These are phyloP conservation scores for Mortierella claussenii DNA, from an alignment of 192 early-diverging fungal species.

Conservation along the genomic window DNA sequence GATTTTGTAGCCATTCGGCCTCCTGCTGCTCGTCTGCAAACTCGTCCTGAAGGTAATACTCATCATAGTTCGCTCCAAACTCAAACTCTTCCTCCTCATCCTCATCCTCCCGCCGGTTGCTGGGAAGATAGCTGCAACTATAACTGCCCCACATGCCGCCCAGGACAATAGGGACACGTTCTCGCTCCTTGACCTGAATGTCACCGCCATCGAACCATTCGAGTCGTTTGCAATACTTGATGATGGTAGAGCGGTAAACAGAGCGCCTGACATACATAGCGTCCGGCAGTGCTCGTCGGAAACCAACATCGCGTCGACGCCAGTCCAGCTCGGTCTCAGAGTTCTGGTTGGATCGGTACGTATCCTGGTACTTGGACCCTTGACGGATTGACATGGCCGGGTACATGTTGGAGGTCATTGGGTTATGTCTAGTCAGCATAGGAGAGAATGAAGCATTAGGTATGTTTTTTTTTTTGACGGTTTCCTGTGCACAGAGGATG, in stretches of 20 bases:
- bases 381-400: conserved; percentile 52
- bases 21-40: conserved; percentile 1
- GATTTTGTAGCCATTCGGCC: conserved; percentile 17
- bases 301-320: conserved; percentile 44
- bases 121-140: conserved; percentile 26
- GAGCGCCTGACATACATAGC: conserved; percentile 43
- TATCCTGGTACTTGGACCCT: conserved; percentile 50
- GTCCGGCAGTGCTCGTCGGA: conserved; percentile 41
- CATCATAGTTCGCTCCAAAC: conserved; percentile 10
- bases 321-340: conserved; percentile 42
- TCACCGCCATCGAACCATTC: conserved; percentile 51
- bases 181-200: conserved; percentile 34
- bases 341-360: conserved; percentile 44
- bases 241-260: conserved; percentile 39
- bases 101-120: conserved; percentile 36
- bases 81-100: conserved; percentile 42
- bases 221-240: conserved; percentile 43
- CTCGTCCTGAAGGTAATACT: conserved; percentile 1
- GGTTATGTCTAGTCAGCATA: conserved; percentile 21
- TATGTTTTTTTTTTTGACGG: no score
- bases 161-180: conserved; percentile 26
- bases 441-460: not conserved
- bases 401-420: conserved; percentile 50
- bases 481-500: no score
- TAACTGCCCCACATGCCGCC: conserved; percentile 34